Base-by-base conservation (phyloP, 768 basidiomycete species). In the Hygrocybe coccinea region DNA sequence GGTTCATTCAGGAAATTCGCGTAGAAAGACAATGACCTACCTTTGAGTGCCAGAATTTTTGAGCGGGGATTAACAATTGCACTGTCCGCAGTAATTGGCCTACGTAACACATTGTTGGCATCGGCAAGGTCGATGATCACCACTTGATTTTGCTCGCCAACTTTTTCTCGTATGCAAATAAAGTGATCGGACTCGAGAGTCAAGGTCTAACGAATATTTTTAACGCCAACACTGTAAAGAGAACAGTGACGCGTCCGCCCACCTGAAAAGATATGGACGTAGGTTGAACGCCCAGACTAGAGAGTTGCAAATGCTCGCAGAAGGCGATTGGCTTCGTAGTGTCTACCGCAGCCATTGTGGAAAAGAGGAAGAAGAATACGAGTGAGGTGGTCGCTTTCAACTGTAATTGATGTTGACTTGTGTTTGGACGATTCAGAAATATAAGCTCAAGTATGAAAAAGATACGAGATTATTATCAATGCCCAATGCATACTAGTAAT, bases 41-140 rank as follows among this genome's bases (percentile, higher is more conserved):
- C 87, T 79, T 93, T 95, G 50, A 99, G 71, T 3, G 97, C 97
- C 56, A 99, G 83, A 71, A 98, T 92, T 83, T 97, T 98, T 76
- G 95, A 85, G 58, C 82, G 83, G 0, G 91, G 92, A 68, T 97
- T 94, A 95, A 99, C 98, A 64, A 99, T 97, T 55, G 97, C 95
- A 37, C 91, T 92, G 70, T 99, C 97, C n/a, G 97, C 97, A 22
- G 91, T 89, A 66, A 99, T 98, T 59, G 94, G 94, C 63, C 94
- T 80, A 57, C 94, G 87, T 54, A 95, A 82, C 64, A 98, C 90
- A 87, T 95, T 91, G 77, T 97, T 97, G 65, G 95, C 92, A 71
- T 98, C 92, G 58, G 88, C 79, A 60, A 99, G 86, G 85, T 98
- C 95, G 68, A 99, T 89, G 68, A 99, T 98, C 69, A 97, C 95